These are phyloP conservation scores for Aspergillus calidoustus DNA, from an alignment of 2,329 filamentous ascomycete genomes.

Conservation along the genomic window DNA sequence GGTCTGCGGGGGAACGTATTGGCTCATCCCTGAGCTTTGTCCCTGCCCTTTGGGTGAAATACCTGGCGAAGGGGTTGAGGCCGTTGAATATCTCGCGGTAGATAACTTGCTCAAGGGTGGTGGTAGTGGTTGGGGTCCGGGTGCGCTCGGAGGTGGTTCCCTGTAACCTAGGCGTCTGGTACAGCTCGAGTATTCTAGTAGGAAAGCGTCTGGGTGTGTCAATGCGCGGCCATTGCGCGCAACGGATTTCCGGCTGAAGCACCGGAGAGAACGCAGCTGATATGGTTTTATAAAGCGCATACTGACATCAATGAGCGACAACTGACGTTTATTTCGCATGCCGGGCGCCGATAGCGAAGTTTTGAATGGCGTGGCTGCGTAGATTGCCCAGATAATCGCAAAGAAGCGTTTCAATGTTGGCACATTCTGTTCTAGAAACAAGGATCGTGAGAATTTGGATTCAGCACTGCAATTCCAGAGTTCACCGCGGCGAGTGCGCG, in stretches of 20 bases:
- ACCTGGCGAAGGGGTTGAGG: not conserved
- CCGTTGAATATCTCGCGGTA: not conserved
- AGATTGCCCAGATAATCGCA: not conserved
- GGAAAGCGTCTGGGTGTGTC: not conserved
- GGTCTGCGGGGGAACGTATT: constrained; percentile 51
- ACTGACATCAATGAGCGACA: not conserved
- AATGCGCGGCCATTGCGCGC: not conserved
- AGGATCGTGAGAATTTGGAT: not conserved
- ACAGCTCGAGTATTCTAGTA: not conserved
- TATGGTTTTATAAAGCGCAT: not conserved
- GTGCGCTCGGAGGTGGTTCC: not conserved
- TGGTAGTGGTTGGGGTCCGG: not conserved
- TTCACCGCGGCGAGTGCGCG: not conserved
- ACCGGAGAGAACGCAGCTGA: not conserved
- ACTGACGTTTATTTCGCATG: not conserved
- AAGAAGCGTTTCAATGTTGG: not conserved
- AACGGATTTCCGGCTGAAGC: not conserved
- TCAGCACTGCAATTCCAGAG: not conserved
- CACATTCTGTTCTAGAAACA: not conserved
- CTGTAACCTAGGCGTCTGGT: not conserved
- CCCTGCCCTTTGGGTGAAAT: constrained; percentile 2
- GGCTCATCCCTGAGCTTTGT: constrained; percentile 26
- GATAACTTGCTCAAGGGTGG: not conserved
- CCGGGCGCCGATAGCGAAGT: not conserved
- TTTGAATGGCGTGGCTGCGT: not conserved